A percentile compares a stretch with the other conserved stretches of the same genome.
Evolutionary conservation across 352 stramenopile species (phyloP).

Genomic region (Phytopythium boreale): DNA sequence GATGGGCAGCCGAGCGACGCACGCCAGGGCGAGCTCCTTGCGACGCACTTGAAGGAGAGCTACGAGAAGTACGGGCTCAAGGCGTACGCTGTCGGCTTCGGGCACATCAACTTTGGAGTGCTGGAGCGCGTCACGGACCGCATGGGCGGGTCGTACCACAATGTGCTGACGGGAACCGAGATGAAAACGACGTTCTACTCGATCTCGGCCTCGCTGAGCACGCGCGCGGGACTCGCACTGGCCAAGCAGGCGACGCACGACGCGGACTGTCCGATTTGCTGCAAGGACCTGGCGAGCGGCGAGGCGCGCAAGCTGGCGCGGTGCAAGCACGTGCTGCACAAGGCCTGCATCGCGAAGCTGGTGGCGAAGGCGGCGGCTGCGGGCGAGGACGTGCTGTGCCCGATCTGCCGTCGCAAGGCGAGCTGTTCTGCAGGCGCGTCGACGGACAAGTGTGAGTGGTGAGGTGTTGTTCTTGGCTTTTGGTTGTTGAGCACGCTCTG

Average conservation of each 20-base stretch:
- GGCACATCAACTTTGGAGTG: slow-evolving; percentile 51
- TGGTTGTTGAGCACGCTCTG: not conserved
- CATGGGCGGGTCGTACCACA: slow-evolving; percentile 59
- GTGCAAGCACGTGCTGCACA: slow-evolving; percentile 1
- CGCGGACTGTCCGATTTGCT: not conserved
- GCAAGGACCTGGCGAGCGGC: not conserved
- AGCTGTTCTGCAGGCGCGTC: no score
- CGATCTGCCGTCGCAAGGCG: not conserved
- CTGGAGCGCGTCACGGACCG: slow-evolving; percentile 52
- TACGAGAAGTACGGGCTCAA: slow-evolving; percentile 64
- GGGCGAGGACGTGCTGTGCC: not conserved
- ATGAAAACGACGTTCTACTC: slow-evolving; percentile 71
- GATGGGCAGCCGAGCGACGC: slow-evolving; percentile 59
- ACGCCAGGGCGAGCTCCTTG: slow-evolving; percentile 43
- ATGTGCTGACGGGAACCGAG: slow-evolving; percentile 60
- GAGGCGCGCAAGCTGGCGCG: not conserved
- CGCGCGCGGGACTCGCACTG: slow-evolving; percentile 16
- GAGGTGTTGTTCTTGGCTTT: not conserved
- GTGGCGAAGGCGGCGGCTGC: not conserved
- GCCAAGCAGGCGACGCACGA: not conserved
- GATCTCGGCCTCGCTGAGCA: slow-evolving; percentile 72
- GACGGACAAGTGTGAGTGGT: no score
- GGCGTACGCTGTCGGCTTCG: slow-evolving; percentile 71
- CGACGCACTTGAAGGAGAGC: slow-evolving; percentile 38
- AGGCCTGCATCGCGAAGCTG: not conserved